phyloP scores from a whole-genome alignment of 768 basidiomycete genomes.

The Macrolepiota albuminosa region DNA sequence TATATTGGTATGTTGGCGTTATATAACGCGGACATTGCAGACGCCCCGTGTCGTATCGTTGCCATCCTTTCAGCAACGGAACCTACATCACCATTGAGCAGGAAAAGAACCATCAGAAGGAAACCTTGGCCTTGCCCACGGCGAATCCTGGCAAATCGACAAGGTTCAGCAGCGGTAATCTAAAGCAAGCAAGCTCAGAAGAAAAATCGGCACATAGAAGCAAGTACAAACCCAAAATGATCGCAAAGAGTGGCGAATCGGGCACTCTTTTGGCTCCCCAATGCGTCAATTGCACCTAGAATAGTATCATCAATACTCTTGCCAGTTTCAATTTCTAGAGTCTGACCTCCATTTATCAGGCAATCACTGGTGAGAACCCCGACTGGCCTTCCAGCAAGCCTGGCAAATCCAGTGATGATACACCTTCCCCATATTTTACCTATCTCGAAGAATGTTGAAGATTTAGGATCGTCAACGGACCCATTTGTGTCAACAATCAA shows the following conservation, averaged over 20 bases:
- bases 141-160: constrained; percentile 39
- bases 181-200: constrained; percentile 6
- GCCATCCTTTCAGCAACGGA: constrained; percentile 30
- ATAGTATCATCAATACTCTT: background rate
- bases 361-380: constrained; percentile 36
- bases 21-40: constrained; percentile 32
- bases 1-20: constrained; percentile 32
- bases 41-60: constrained; percentile 34
- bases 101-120: background rate
- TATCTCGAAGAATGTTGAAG: constrained; percentile 32
- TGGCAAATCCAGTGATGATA: constrained; percentile 35
- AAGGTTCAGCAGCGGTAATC: constrained; percentile 33
- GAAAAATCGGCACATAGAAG: background rate
- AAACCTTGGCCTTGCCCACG: constrained; percentile 20
- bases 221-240: constrained; percentile 29
- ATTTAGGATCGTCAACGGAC: constrained; percentile 6
- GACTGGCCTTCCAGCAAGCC: constrained; percentile 29
- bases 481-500: constrained; percentile 26
- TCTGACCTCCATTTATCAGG: constrained; percentile 30
- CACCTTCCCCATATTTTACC: constrained; percentile 31
- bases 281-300: constrained; percentile 33
- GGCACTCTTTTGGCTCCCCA: constrained; percentile 35
- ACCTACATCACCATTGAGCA: background rate
- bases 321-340: background rate
- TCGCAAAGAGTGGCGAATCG: constrained; percentile 34